Base-by-base conservation (phyloP, 2,329 filamentous ascomycete genomes). In the Trichoderma asperellum region DNA sequence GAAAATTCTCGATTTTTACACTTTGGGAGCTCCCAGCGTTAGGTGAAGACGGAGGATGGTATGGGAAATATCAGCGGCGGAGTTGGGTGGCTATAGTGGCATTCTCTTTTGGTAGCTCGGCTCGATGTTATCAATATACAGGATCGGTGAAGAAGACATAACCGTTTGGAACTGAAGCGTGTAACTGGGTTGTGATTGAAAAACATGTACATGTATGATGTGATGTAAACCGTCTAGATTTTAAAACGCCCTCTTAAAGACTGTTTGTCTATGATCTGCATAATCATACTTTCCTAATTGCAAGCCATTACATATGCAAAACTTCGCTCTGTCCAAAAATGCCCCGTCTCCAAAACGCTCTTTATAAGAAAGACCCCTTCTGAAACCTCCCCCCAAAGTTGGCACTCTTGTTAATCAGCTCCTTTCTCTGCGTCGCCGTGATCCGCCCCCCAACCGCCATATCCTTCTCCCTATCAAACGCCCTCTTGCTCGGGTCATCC, bases 391-490 rank as follows among this genome's bases (percentile, higher is more conserved):
- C 91, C 4, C 91, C 90, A 80, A 97, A 97, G 75, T 94, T 91
- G 18, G 89, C 88, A 5, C 93, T 92, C 77, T 91, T 91, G 73
- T 88, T 91, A 70, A 97, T 79, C 83, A 98, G 83, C 74, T 97
- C 92, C 74, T 88, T 88, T 73, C 91, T 88, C 82, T 97, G 90
- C 43, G 89, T 85, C 73, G 89, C 83, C 32, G 89, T 91, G 65
- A 97, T 88, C 75, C 88, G 89, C 21, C 88, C 88, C 10, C 91
- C 90, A 2, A 92, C 82, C 49, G 88, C 91, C 88, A 98, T 97
- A 79, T 98, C 96, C 82, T 97, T 98, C 79, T 97, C 93, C 72
- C 89, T 87, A 81, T 97, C 93, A 80, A 98, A 98, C 0, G 88
- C 91, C 71, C 95, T 86, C 80, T 92, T 91, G 79, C 93, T 97